Percentiles rank a stretch among this genome's conserved stretches.
phyloP scores from a whole-genome alignment of 2,329 filamentous ascomycete genomes.

The Aureobasidium sp. region DNA sequence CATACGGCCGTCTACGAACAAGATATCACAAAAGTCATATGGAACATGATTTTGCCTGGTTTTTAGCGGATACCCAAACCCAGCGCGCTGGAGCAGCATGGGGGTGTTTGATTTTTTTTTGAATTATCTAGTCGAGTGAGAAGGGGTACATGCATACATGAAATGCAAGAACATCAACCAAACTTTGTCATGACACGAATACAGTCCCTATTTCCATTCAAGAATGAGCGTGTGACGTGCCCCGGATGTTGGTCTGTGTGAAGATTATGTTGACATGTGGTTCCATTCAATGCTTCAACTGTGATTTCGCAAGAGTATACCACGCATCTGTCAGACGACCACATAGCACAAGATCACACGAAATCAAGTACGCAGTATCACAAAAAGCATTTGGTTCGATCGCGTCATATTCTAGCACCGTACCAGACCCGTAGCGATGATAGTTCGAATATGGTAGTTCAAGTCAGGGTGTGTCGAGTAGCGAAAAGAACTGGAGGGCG shows the following conservation, averaged over 20 bases:
- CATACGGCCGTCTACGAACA: conserved; percentile 4
- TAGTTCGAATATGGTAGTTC: not conserved
- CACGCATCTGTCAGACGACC: not conserved
- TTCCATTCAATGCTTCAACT: not conserved
- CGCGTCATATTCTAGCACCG: not conserved
- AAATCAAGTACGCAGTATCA: not conserved
- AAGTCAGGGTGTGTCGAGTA: not conserved
- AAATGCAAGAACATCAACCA: not conserved
- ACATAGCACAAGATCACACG: not conserved
- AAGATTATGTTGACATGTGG: too few relatives aligned
- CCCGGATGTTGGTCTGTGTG: not conserved
- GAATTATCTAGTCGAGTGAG: not conserved
- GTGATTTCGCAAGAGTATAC: not conserved
- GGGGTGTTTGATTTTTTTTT: not conserved
- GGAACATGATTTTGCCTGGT: conserved; percentile 4
- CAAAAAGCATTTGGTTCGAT: not conserved
- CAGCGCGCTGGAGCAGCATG: not conserved
- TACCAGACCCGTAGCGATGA: not conserved
- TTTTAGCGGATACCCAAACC: conserved; percentile 12
- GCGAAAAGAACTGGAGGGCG: not conserved
- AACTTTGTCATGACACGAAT: not conserved
- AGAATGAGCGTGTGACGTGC: not conserved
- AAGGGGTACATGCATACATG: not conserved
- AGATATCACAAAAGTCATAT: conserved; percentile 3
- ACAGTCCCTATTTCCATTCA: not conserved